A percentile compares a stretch with the other conserved stretches of the same genome.
phyloP scores from a whole-genome alignment of 257 asterid species.

The Plantago major region DNA sequence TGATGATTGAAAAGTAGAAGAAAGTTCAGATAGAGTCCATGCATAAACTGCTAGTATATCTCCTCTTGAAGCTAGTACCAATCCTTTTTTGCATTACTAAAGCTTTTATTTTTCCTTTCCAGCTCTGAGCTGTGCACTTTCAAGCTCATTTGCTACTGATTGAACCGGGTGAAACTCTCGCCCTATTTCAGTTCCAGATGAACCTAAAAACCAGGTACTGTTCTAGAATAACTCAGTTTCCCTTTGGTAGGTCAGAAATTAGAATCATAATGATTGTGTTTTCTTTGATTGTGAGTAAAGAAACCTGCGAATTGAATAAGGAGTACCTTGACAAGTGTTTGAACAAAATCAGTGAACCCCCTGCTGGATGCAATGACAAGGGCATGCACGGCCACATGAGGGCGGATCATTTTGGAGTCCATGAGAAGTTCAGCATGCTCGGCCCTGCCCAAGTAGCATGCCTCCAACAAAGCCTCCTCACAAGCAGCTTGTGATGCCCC shows the following conservation, averaged over 20 bases:
- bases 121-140: no score
- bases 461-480: constrained; percentile 79
- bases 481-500: constrained; percentile 67
- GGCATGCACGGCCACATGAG: constrained; percentile 66
- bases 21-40: no score
- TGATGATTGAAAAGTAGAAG: no score
- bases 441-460: constrained; percentile 48
- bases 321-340: constrained; percentile 54
- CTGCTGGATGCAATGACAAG: constrained; percentile 64
- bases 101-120: no score
- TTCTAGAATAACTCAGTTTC: neutral
- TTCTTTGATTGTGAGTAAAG: neutral
- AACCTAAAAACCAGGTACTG: neutral
- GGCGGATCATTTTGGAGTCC: constrained; percentile 61
- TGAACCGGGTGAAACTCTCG: neutral
- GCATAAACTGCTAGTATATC: no score
- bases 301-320: neutral
- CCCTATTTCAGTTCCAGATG: neutral
- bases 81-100: no score
- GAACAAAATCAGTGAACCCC: constrained; percentile 51
- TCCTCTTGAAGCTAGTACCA: no score
- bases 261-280: neutral
- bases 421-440: constrained; percentile 56
- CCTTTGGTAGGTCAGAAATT: no score
- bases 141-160: no score